Percentiles rank a stretch among this genome's conserved stretches.
phyloP scores from a whole-genome alignment of 495 filamentous ascomycete genomes.

The Glonium stellatum region DNA sequence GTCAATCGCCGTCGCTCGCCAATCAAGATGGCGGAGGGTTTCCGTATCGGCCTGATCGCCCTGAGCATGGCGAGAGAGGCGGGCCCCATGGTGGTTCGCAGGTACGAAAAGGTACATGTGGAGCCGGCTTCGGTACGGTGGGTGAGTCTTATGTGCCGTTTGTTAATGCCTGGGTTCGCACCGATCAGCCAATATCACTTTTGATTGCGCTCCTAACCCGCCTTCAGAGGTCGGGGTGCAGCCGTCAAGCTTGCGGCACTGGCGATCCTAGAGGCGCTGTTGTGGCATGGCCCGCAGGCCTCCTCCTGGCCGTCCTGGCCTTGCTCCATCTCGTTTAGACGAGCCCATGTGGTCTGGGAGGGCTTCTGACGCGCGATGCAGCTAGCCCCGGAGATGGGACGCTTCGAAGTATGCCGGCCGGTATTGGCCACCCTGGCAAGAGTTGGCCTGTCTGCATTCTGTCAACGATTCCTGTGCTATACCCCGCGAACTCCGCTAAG shows the following conservation, averaged over 20 bases:
- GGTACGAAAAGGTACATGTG: constrained; percentile 20
- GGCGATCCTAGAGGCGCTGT: constrained; percentile 18
- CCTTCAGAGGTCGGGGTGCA: constrained; percentile 22
- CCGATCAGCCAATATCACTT: constrained; percentile 28
- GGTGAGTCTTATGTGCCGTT: not conserved
- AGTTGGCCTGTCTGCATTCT: not conserved
- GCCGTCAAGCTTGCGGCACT: constrained; percentile 25
- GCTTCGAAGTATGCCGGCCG: constrained; percentile 13
- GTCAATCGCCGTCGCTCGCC: constrained; percentile 9
- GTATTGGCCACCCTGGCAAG: constrained; percentile 24
- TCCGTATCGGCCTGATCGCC: constrained; percentile 16
- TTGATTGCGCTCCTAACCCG: constrained; percentile 26
- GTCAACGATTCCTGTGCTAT: constrained; percentile 11
- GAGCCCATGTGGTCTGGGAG: constrained; percentile 18
- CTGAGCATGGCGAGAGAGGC: constrained; percentile 8
- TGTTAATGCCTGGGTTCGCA: constrained; percentile 23
- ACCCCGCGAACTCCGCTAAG: constrained; percentile 25
- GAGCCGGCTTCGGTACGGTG: constrained; percentile 23
- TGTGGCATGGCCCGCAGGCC: no score
- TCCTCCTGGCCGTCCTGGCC: not conserved
- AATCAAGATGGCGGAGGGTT: constrained; percentile 19
- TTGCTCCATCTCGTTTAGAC: constrained; percentile 22
- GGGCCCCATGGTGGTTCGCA: constrained; percentile 21
- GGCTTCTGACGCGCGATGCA: constrained; percentile 24
- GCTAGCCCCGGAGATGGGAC: constrained; percentile 23